phyloP scores from a whole-genome alignment of 2,329 filamentous ascomycete species.

The Claviceps sp. region DNA sequence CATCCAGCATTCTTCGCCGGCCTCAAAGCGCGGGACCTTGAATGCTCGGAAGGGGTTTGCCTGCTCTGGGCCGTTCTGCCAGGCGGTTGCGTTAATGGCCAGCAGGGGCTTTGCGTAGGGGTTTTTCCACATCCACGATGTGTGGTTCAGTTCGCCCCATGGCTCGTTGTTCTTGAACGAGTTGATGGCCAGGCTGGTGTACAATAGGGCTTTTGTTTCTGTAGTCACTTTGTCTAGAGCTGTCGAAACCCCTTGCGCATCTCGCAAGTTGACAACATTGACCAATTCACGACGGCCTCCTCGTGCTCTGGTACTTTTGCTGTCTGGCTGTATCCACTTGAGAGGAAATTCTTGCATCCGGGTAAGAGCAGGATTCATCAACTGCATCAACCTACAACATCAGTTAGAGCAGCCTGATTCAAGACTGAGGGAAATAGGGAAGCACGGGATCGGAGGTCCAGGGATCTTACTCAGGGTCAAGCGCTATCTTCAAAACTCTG shows the following conservation, averaged over 20 bases:
- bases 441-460: too few species aligned
- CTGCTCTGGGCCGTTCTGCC: constrained; percentile 8
- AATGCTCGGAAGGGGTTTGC: constrained; percentile 7
- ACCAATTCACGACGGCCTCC: background rate
- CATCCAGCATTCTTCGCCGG: constrained; percentile 23
- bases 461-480: constrained; percentile 7
- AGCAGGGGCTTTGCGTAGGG: constrained; percentile 8
- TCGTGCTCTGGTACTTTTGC: background rate
- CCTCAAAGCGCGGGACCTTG: constrained; percentile 8
- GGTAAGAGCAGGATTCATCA: constrained; percentile 11
- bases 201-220: constrained; percentile 7
- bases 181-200: constrained; percentile 8
- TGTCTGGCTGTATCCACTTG: background rate
- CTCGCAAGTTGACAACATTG: background rate
- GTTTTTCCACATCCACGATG: constrained; percentile 9
- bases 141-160: constrained; percentile 9
- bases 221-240: background rate
- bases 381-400: constrained; percentile 9
- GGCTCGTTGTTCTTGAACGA: constrained; percentile 8
- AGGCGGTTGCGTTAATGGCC: constrained; percentile 5
- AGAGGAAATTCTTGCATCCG: constrained; percentile 10
- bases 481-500: background rate
- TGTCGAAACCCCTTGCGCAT: background rate
- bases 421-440: background rate
- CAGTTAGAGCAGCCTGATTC: background rate